A percentile compares a stretch with the other conserved stretches of the same genome.
These are phyloP conservation scores for Skeletonema costatum DNA, from an alignment of 108 stramenopile genomes.

Conservation along the genomic window DNA sequence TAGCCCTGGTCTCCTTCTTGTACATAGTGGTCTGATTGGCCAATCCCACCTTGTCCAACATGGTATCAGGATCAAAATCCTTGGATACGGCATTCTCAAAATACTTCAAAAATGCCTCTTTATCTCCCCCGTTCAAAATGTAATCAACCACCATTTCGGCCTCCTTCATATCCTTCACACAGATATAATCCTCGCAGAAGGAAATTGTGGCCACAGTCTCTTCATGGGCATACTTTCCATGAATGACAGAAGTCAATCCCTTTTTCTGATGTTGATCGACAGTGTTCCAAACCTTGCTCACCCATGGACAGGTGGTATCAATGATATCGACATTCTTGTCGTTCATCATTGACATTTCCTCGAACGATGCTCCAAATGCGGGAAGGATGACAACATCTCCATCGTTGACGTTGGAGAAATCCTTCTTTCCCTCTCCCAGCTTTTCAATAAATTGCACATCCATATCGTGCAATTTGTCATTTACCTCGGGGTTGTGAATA, in stretches of 20 bases:
- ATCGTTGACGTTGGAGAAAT: conserved; percentile 76
- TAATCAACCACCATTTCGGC: conserved; percentile 95
- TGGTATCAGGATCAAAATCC: conserved; percentile 96
- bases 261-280: conserved; percentile 90
- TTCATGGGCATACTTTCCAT: conserved; percentile 96
- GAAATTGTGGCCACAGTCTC: conserved; percentile 94
- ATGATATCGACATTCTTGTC: conserved; percentile 92
- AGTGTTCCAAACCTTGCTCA: conserved; percentile 97
- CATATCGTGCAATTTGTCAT: conserved; percentile 89
- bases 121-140: conserved; percentile 93
- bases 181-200: conserved; percentile 94
- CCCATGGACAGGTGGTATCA: conserved; percentile 99
- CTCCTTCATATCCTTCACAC: conserved; percentile 95
- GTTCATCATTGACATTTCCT: conserved; percentile 89
- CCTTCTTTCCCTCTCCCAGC: conserved; percentile 69
- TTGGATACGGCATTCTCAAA: conserved; percentile 90
- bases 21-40: conserved; percentile 99
- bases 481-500: conserved; percentile 97
- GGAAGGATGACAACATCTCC: conserved; percentile 96
- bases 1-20: conserved; percentile 96
- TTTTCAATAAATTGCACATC: conserved; percentile 91
- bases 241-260: conserved; percentile 90
- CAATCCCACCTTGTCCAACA: conserved; percentile 91
- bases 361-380: conserved; percentile 94
- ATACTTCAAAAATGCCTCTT: conserved; percentile 84